phyloP scores from a whole-genome alignment of 1,139 yeast species.

The Eremothecium cymbalariae region DNA sequence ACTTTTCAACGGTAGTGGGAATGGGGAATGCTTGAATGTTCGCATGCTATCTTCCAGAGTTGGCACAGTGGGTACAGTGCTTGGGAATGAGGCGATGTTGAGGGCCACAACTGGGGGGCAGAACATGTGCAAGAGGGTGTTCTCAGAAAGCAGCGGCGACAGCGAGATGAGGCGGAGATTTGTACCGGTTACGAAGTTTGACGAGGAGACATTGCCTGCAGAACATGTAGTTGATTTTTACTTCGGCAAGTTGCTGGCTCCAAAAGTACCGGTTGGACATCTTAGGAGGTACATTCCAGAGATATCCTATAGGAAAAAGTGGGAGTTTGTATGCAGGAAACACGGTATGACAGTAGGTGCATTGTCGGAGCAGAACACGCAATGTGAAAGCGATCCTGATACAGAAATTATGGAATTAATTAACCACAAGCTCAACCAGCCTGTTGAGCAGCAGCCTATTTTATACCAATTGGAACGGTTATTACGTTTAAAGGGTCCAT shows the following conservation, averaged over 20 bases:
- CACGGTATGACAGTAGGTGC: background rate
- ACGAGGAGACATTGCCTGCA: slow-evolving; percentile 12
- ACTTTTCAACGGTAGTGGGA: no score
- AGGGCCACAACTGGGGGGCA: background rate
- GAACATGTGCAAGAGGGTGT: background rate
- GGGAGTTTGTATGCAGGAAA: slow-evolving; percentile 22
- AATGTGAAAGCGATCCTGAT: background rate
- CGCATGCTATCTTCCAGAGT: no score
- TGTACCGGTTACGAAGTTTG: background rate
- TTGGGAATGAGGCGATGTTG: background rate
- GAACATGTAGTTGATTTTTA: slow-evolving; percentile 15
- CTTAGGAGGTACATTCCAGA: slow-evolving; percentile 17
- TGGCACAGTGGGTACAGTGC: no score
- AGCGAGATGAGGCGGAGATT: background rate
- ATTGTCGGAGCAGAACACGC: background rate
- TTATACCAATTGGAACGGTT: slow-evolving; percentile 21
- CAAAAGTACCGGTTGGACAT: slow-evolving; percentile 16
- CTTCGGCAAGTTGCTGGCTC: slow-evolving; percentile 18
- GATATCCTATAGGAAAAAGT: slow-evolving; percentile 20
- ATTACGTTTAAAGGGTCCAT: slow-evolving; percentile 17
- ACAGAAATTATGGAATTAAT: background rate
- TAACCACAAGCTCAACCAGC: background rate
- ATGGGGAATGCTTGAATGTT: no score
- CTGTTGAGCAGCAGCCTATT: no score
- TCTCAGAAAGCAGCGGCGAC: background rate